Percentiles rank a stretch among this genome's conserved stretches.
These are phyloP conservation scores for Pharnaceum exiguum DNA, from an alignment of 148 eudicot species.

Conservation along the genomic window DNA sequence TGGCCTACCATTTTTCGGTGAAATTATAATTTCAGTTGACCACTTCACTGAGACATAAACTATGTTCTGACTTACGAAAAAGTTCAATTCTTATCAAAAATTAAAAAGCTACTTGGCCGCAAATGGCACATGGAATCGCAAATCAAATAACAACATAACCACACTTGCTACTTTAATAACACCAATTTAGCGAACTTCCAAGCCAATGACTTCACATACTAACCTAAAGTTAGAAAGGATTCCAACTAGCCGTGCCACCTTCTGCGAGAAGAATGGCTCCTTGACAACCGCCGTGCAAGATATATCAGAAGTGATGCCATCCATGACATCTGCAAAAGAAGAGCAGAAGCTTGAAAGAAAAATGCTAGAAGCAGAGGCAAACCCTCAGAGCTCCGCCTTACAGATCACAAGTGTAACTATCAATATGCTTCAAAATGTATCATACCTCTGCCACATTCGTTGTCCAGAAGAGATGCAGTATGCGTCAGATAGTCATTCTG, in stretches of 20 bases:
- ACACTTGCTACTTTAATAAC: neutral
- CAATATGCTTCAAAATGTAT: neutral
- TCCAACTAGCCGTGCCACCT: slow-evolving; percentile 63
- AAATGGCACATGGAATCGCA: too few species aligned
- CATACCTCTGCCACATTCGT: slow-evolving; percentile 53
- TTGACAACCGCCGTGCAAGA: slow-evolving; percentile 36
- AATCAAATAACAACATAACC: too few species aligned
- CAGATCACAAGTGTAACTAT: neutral
- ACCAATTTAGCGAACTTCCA: slow-evolving; percentile 2
- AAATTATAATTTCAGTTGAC: too few species aligned
- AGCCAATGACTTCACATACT: slow-evolving; percentile 19
- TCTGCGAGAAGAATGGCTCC: slow-evolving; percentile 82
- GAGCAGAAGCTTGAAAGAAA: neutral
- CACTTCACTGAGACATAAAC: too few species aligned
- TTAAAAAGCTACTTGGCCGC: too few species aligned
- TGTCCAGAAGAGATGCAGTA: slow-evolving; percentile 38
- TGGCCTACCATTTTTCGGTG: too few species aligned
- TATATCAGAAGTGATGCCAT: slow-evolving; percentile 42
- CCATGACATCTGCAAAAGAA: slow-evolving; percentile 26
- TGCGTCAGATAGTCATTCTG: slow-evolving; percentile 52
- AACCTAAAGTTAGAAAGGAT: slow-evolving; percentile 79
- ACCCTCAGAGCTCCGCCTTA: slow-evolving; percentile 3
- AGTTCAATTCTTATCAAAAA: too few species aligned
- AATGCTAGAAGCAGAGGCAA: neutral
- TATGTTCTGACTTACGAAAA: too few species aligned